These are phyloP conservation scores for Penicillium paxilli DNA, from an alignment of 495 filamentous ascomycete genomes.

Conservation along the genomic window DNA sequence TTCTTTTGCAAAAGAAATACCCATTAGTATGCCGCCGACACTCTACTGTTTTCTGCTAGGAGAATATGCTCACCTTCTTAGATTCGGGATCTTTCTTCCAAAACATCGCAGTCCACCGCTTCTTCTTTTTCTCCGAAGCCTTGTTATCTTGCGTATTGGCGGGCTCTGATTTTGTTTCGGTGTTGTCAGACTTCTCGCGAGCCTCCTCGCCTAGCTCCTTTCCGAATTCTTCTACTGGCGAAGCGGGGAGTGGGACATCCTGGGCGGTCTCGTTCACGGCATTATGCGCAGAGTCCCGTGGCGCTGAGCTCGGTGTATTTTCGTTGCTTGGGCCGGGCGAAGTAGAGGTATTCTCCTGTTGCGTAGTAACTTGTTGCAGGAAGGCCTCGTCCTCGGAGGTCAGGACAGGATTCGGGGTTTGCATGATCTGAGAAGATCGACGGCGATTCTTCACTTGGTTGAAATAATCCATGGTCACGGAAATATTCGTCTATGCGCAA, in stretches of 20 bases:
- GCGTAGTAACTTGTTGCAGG: constrained; percentile 46
- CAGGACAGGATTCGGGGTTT: constrained; percentile 49
- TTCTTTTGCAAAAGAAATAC: constrained; percentile 1
- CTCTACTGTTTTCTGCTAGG: not conserved
- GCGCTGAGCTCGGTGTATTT: not conserved
- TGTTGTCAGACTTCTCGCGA: constrained; percentile 20
- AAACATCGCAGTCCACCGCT: constrained; percentile 45
- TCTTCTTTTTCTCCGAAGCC: constrained; percentile 36
- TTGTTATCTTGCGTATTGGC: constrained; percentile 6
- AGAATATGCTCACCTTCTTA: constrained; percentile 40
- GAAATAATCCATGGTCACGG: constrained; percentile 42
- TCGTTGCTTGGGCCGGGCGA: constrained; percentile 4
- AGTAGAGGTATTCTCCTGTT: constrained; percentile 18
- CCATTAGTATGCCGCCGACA: not conserved
- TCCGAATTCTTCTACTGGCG: constrained; percentile 39
- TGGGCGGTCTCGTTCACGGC: constrained; percentile 23
- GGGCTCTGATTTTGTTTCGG: constrained; percentile 22
- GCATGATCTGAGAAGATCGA: constrained; percentile 26
- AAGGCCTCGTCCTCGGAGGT: constrained; percentile 57
- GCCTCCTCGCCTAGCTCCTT: constrained; percentile 38
- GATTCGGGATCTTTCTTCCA: constrained; percentile 40
- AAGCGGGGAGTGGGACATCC: constrained; percentile 38
- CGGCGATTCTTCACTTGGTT: constrained; percentile 35
- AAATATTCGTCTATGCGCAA: not conserved
- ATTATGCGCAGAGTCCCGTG: constrained; percentile 6